Evolutionary conservation across 208 protist genomes (phyloP), one percentile per base, ranked within the genome.

Genomic region (Wallacemonas collosoma): DNA sequence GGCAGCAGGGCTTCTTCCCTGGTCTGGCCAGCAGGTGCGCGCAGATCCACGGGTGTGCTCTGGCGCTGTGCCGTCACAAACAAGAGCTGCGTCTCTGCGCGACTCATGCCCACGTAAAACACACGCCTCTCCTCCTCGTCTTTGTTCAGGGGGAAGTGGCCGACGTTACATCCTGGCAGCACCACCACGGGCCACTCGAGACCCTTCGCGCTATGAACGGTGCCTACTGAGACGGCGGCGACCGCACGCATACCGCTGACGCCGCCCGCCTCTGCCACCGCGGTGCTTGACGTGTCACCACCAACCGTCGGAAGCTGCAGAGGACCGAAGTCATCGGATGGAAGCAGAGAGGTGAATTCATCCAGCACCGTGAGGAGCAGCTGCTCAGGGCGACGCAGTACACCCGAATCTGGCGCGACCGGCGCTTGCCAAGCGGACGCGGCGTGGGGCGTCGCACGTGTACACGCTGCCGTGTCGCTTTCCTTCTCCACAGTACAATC

Each of bases 71-170:
- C 83, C n/a, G 86, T 95, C 47, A 95, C 50, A 47, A 87, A 80
- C n/a, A 93, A 60, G 14, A 94, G 82, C 64, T 93, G 65, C 61
- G 75, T 80, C 84, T 89, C 93, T 11, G 92, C 92, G 41, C 92
- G 89, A 71, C 86, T 96, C 81, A 96, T 87, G 35, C 79, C 92
- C 4, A 96, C 92, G 79, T 96, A 96, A 57, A 96, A 96, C 38
- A 96, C 76, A 14, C 92, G 89, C 41, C 79, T 66, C 73, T 96
- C 92, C 64, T 96, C 92, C 1, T 80, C 69, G n/a, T 61, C 78
- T 17, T 60, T 56, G 56, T 40, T 61, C 1, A 81, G 79, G 3
- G 92, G 92, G 68, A 88, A 95, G 70, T 93, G 88, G 2, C 89
- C 89, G 6, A 83, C 80, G 72, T 86, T 87, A 77, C 92, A 96